Evolutionary conservation across 2,329 filamentous ascomycete genomes (phyloP).

Genomic region (Paramyrothecium sp.): DNA sequence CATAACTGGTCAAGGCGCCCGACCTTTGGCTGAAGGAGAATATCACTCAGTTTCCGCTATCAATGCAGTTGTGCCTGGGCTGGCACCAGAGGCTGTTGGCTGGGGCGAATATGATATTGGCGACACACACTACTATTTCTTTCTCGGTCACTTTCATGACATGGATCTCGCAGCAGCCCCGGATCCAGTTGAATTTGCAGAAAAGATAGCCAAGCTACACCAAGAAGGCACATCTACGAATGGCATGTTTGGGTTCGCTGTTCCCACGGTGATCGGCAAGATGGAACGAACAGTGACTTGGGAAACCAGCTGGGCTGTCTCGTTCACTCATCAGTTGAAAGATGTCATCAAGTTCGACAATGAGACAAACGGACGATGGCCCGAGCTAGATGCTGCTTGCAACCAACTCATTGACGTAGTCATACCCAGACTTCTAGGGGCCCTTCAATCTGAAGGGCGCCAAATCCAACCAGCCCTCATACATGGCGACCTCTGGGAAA

Average conservation of each 20-base stretch:
- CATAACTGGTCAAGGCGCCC: not conserved
- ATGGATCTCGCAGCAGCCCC: conserved; percentile 3
- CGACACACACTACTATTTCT: conserved; percentile 3
- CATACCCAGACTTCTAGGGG: conserved; percentile 24
- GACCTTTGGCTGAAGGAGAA: conserved; percentile 4
- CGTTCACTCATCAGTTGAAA: conserved; percentile 19
- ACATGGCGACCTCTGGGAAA: conserved; percentile 32
- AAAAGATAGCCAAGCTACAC: conserved; percentile 17
- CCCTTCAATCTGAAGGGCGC: conserved; percentile 25
- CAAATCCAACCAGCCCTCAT: conserved; percentile 26
- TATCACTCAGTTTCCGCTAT: conserved; percentile 3
- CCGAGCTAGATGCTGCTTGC: conserved; percentile 16
- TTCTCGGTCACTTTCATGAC: conserved; percentile 6
- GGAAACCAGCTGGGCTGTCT: conserved; percentile 32
- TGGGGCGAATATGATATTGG: conserved; percentile 4
- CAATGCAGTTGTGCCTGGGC: not conserved
- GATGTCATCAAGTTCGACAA: conserved; percentile 4
- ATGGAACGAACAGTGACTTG: conserved; percentile 23
- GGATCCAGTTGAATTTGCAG: not conserved
- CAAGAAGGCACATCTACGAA: conserved; percentile 22
- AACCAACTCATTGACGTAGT: conserved; percentile 19
- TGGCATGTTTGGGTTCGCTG: conserved; percentile 32
- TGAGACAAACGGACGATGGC: conserved; percentile 11
- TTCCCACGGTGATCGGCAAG: conserved; percentile 26
- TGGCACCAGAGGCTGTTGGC: not conserved